A percentile compares a stretch with the other conserved stretches of the same genome.
Conservation (phyloP, 2,329 filamentous ascomycete species). For the Penicillium sp. region DNA sequence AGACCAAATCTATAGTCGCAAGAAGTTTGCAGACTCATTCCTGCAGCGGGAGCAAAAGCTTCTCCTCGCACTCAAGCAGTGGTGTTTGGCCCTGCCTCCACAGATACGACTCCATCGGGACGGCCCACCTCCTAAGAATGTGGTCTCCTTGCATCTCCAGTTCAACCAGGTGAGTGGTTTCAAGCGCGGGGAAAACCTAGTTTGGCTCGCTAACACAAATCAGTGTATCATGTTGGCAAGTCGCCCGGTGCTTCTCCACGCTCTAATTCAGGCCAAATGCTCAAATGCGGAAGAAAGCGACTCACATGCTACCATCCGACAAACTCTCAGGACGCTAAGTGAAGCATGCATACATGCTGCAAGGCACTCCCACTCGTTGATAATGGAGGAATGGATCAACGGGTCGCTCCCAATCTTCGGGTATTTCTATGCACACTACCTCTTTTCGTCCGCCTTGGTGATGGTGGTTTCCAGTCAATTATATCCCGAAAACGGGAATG, state of each 20-base stretch:
- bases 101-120: constrained; percentile 27
- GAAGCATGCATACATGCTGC: constrained; percentile 38
- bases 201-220: neutral
- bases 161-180: constrained; percentile 31
- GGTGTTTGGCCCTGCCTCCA: constrained; percentile 32
- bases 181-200: neutral
- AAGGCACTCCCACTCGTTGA: constrained; percentile 32
- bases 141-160: constrained; percentile 34
- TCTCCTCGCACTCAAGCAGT: constrained; percentile 33
- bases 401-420: constrained; percentile 35
- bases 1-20: constrained; percentile 30
- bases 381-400: constrained; percentile 35
- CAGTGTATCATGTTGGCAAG: constrained; percentile 40
- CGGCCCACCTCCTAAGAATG: constrained; percentile 20
- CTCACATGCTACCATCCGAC: constrained; percentile 8
- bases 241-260: constrained; percentile 37
- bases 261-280: constrained; percentile 26
- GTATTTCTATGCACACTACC: constrained; percentile 38
- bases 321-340: constrained; percentile 31
- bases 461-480: constrained; percentile 33
- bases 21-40: constrained; percentile 28
- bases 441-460: constrained; percentile 36
- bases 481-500: constrained; percentile 16
- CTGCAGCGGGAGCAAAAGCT: constrained; percentile 37
- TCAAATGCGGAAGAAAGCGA: constrained; percentile 1